Conservation (phyloP, 768 basidiomycete species). For the Boletus tylopilopsis region DNA sequence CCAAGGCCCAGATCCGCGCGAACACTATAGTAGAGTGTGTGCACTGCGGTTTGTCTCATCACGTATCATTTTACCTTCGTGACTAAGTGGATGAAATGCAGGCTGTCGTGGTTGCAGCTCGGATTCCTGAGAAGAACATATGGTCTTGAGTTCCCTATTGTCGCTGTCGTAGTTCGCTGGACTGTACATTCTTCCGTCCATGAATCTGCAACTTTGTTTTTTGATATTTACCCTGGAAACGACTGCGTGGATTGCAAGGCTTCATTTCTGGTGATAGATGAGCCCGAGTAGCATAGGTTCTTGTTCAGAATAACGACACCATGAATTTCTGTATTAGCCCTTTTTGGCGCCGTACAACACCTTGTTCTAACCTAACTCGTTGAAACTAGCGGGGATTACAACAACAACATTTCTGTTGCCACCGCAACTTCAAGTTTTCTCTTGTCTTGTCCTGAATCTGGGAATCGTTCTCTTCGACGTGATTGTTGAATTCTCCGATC, state of each 20-base stretch:
- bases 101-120: conserved; percentile 92
- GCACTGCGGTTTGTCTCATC: conserved; percentile 77
- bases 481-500: neutral
- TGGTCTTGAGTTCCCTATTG: neutral
- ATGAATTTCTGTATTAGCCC: neutral
- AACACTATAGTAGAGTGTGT: conserved; percentile 96
- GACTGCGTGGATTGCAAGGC: neutral
- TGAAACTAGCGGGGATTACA: no score
- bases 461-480: conserved; percentile 13
- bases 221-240: neutral
- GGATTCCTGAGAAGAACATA: conserved; percentile 58
- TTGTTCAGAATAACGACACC: conserved; percentile 9
- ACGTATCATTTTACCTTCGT: neutral
- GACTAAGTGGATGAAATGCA: conserved; percentile 30
- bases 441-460: conserved; percentile 22
- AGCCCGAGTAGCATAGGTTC: neutral
- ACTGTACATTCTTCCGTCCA: neutral
- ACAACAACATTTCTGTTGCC: conserved; percentile 15
- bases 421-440: conserved; percentile 18
- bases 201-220: neutral
- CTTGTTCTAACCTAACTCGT: conserved; percentile 26
- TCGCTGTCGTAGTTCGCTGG: neutral
- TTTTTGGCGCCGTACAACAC: conserved; percentile 1
- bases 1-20: conserved; percentile 85
- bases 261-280: neutral